Percentiles rank a stretch among this genome's conserved stretches.
phyloP scores from a whole-genome alignment of 148 eudicot genomes.

The Hydrangea macrophylla region DNA sequence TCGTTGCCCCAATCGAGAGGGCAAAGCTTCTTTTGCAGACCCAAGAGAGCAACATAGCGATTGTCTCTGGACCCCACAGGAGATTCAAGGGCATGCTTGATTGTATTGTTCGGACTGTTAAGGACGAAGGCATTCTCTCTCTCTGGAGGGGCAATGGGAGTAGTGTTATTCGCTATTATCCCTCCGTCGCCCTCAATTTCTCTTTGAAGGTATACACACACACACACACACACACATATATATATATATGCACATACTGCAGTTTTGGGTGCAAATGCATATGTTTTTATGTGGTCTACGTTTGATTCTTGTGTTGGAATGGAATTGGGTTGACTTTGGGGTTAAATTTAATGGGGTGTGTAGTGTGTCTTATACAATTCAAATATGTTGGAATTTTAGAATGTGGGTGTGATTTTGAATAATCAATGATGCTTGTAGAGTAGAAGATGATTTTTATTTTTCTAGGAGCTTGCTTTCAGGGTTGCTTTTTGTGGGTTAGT shows the following conservation, averaged over 20 bases:
- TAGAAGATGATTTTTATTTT: too few species aligned
- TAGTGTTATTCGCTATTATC: constrained; percentile 89
- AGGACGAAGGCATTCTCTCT: constrained; percentile 73
- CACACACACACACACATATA: neutral
- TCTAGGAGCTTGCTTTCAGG: too few species aligned
- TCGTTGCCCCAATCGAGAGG: constrained; percentile 91
- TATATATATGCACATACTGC: neutral
- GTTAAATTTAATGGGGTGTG: neutral
- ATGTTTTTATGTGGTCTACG: neutral
- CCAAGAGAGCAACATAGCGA: constrained; percentile 83
- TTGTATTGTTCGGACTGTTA: constrained; percentile 56
- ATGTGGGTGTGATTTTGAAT: neutral
- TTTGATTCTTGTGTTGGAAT: neutral
- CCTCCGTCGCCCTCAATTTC: constrained; percentile 96
- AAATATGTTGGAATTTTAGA: neutral
- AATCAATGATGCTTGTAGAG: neutral
- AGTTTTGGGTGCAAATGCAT: neutral
- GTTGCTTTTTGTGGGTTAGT: neutral
- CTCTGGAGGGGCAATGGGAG: constrained; percentile 97
- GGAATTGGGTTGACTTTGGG: neutral
- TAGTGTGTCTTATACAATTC: too few species aligned
- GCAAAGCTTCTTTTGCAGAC: constrained; percentile 88
- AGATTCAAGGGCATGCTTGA: constrained; percentile 91
- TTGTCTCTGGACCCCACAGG: constrained; percentile 55
- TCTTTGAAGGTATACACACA: constrained; percentile 69